Evolutionary conservation across 805 yeast species (phyloP), one percentile per base, ranked within the genome.

Genomic region (Ogataea nonfermentans): DNA sequence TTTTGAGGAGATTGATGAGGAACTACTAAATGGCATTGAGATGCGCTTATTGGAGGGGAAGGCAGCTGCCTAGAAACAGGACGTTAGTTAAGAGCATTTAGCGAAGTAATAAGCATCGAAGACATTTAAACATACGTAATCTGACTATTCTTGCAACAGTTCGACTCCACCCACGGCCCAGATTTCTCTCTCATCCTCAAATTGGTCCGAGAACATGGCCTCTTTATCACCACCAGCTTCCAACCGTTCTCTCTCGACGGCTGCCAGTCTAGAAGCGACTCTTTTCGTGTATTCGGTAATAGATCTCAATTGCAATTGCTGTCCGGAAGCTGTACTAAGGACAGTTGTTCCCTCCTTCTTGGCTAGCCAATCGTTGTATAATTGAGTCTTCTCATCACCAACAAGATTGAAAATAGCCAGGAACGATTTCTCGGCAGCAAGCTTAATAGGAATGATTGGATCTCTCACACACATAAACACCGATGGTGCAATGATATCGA

Each of bases 351-450:
- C 65, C 40, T 68, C 61, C 11, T 67, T 57, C 2, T 61, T 53
- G 1, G 51, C 65, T 40, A 84, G 74, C 96, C 96, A 91, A 9
- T 53, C 53, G 38, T 73, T 74, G 66, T 86, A 88, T 17, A 63
- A 57, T 1, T 46, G 61, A 65, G 74, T 58, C 14, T 70, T 66
- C 8, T 66, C 74, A 47, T 84, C 95, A 19, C 82, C 86, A 23
- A 85, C 81, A 51, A 91, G 67, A 33, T 74, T 70, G 63, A 89
- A 83, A 12, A 88, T 57, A 2, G 86, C 78, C 49, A 90, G 59
- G 60, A 75, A 89, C 1, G 95, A 89, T 66, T 87, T 87, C 61
- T 91, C 99, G 6, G 96, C 96, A 1, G 97, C 96, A 46, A 91
- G 71, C 55, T 89, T 90, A 51, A 91, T 81, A 4, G 99, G 97